Evolutionary conservation across 164 flowering plant genomes (phyloP).

Genomic region (Vitis cinerea): DNA sequence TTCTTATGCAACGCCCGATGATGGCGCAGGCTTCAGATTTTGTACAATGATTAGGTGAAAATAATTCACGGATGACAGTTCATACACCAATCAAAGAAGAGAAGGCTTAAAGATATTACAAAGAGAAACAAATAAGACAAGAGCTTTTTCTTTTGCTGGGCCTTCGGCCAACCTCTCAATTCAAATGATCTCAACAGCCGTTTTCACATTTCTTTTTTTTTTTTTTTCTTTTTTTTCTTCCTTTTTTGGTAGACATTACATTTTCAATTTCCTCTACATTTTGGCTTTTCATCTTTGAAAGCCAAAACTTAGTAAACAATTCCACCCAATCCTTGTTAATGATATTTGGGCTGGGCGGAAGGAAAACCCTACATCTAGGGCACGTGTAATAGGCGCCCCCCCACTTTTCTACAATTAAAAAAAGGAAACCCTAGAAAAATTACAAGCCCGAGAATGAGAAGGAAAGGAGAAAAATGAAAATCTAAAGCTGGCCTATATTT

Average conservation of each 20-base stretch:
- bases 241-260: constrained; percentile 8
- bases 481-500: constrained; percentile 40
- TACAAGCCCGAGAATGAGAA: constrained; percentile 24
- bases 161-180: constrained; percentile 34
- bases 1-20: too few relatives aligned
- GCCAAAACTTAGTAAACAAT: constrained; percentile 30
- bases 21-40: too few relatives aligned
- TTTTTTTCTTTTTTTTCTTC: constrained; percentile 1
- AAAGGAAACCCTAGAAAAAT: constrained; percentile 35
- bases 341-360: constrained; percentile 30
- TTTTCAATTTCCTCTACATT: constrained; percentile 33
- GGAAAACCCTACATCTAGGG: constrained; percentile 31
- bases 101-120: background rate
- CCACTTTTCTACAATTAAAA: constrained; percentile 19
- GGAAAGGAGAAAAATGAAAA: background rate
- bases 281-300: constrained; percentile 45
- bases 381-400: constrained; percentile 25
- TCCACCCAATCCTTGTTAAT: constrained; percentile 34
- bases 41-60: too few relatives aligned
- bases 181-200: background rate
- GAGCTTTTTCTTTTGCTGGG: constrained; percentile 21
- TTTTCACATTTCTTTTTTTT: constrained; percentile 6
- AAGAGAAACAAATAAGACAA: background rate
- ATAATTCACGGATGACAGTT: too few relatives aligned
- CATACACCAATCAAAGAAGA: too few relatives aligned